Evolutionary conservation across 768 basidiomycete genomes (phyloP), one percentile per base, ranked within the genome.

Genomic region (Agrocybe chaxingu): DNA sequence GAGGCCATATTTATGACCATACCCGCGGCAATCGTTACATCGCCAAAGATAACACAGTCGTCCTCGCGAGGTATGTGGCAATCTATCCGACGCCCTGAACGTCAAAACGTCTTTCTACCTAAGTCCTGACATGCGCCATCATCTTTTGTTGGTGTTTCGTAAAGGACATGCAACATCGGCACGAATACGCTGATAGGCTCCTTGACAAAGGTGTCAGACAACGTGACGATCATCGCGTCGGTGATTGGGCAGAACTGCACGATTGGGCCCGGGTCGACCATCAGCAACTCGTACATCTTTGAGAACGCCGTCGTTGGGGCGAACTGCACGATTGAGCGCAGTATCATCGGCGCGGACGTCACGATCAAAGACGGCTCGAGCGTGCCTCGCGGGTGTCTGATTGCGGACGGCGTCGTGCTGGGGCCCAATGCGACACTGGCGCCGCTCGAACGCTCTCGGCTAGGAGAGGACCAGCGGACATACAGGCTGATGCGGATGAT

Each of bases 1-100:
- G 85, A 10, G 85, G 85, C 5, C 84, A 88, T 50, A 63, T 76
- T 34, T 98, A 98, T 64, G 91, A 96, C 62, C 85, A 94, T 61
- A 78, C 87, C 33, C 81, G 88, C 29, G 93, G 92, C 5, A 92
- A 94, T 68, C 86, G 87, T 57, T 99, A 98, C 63, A 79, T 95
- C 53, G 83, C 93, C 13, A 82, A 84, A 57, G 84, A 89, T 55
- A 79, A 81, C 54, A 79, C 87, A 3, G 88, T 97, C 52, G 62
- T 78, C 29, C 80, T 98, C 16, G 87, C 93, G n/a, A 79, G 95
- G 92, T 92, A 62, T 47, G 78, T 55, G 43, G 44, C 35, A 29
- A 33, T 48, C 44, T 16, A 18, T 44, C 36, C 11, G 36, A 37
- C 16, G 36, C 7, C 16, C 3, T 24, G 24, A 2, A 24, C 24